A percentile compares a stretch with the other conserved stretches of the same genome.
Evolutionary conservation across 2,329 filamentous ascomycete genomes (phyloP).

Genomic region (Botryosphaeria dothidea): DNA sequence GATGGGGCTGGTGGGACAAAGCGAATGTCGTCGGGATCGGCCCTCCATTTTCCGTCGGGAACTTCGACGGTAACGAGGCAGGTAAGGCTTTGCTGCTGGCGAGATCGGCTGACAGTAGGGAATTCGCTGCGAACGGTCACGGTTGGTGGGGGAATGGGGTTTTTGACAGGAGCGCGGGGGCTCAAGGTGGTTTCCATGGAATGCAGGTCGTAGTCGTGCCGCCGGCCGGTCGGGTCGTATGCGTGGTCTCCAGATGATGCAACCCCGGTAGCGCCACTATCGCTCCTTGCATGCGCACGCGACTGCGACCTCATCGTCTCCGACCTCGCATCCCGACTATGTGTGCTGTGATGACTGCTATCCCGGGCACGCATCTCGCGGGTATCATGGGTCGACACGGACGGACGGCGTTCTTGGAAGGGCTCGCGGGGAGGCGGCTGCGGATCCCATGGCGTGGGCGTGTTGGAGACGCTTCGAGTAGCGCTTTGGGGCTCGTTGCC

Average conservation of each 20-base stretch:
- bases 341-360: slow-evolving; percentile 27
- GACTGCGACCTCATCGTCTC: slow-evolving; percentile 41
- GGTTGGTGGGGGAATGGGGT: slow-evolving; percentile 84
- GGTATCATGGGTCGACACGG: slow-evolving; percentile 14
- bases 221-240: slow-evolving; percentile 66
- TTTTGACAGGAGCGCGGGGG: slow-evolving; percentile 69
- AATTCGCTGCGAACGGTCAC: slow-evolving; percentile 98
- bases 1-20: slow-evolving; percentile 52
- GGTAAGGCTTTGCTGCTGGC: slow-evolving; percentile 91
- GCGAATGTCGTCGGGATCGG: slow-evolving; percentile 76
- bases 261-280: slow-evolving; percentile 59
- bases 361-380: slow-evolving; percentile 26
- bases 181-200: slow-evolving; percentile 87
- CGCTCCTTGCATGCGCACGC: slow-evolving; percentile 67
- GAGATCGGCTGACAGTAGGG: slow-evolving; percentile 86
- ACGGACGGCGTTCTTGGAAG: slow-evolving; percentile 38
- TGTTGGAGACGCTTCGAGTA: slow-evolving; percentile 37
- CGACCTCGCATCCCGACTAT: slow-evolving; percentile 25
- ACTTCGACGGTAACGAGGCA: slow-evolving; percentile 95
- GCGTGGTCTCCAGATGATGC: slow-evolving; percentile 81
- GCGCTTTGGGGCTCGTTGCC: slow-evolving; percentile 23
- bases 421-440: slow-evolving; percentile 11
- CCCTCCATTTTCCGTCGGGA: slow-evolving; percentile 85
- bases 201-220: slow-evolving; percentile 93
- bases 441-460: slow-evolving; percentile 68